Percentiles rank a stretch among this genome's conserved stretches.
Evolutionary conservation across 2,329 filamentous ascomycete genomes (phyloP).

Genomic region (Neonectria neomacrospora): DNA sequence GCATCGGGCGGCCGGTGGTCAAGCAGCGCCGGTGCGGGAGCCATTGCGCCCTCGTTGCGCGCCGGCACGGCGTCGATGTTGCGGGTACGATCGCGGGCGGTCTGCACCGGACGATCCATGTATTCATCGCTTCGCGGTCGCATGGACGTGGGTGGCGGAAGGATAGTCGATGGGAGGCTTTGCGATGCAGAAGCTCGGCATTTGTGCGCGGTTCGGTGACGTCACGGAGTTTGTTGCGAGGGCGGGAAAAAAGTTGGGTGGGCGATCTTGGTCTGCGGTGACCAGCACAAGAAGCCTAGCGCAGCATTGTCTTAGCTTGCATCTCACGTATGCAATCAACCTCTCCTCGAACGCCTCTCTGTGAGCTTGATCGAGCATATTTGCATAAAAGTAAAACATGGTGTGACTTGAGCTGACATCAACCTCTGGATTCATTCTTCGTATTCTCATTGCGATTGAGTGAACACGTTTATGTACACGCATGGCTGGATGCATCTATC

Average conservation of each 20-base stretch:
- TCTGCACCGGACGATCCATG: constrained; percentile 32
- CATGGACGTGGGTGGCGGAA: constrained; percentile 15
- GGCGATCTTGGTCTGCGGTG: not conserved
- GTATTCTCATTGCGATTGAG: not conserved
- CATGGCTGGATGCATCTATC: not conserved
- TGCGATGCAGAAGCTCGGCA: constrained; percentile 7
- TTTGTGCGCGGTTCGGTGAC: constrained; percentile 30
- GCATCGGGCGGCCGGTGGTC: constrained; percentile 20
- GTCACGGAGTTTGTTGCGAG: constrained; percentile 30
- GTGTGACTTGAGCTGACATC: not conserved
- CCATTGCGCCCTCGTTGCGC: constrained; percentile 19
- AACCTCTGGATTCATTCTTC: not conserved
- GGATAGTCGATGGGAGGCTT: constrained; percentile 13
- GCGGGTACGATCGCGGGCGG: constrained; percentile 9
- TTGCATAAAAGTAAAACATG: not conserved
- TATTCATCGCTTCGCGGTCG: constrained; percentile 35
- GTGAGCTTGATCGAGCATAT: not conserved
- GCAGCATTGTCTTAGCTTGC: not conserved
- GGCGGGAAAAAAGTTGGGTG: not conserved
- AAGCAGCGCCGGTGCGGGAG: constrained; percentile 19
- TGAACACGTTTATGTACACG: not conserved
- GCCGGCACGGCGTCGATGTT: not conserved
- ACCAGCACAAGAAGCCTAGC: not conserved
- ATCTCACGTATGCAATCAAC: not conserved
- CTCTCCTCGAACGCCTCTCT: not conserved